Evolutionary conservation across 352 stramenopile genomes (phyloP).

Genomic region (Phytophthora pini): DNA sequence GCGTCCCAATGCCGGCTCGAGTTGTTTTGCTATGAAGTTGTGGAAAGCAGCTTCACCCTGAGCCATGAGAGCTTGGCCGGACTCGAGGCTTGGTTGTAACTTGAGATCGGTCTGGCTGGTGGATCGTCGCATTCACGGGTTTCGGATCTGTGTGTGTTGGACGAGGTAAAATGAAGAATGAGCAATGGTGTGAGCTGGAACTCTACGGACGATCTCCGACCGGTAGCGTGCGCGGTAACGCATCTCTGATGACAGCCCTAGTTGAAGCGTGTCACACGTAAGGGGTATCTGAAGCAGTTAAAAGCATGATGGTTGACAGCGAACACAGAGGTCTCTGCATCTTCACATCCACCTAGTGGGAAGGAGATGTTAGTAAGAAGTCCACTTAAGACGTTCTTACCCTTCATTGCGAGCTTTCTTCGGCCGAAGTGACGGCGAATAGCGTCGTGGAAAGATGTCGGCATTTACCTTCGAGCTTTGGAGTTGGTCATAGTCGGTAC

Average conservation of each 20-base stretch:
- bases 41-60: conserved; percentile 36
- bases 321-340: no score
- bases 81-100: conserved; percentile 14
- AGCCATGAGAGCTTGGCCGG: conserved; percentile 28
- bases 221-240: background rate
- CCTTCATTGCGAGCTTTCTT: no score
- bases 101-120: conserved; percentile 1
- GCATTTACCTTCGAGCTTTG: no score
- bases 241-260: background rate
- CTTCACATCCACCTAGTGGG: no score
- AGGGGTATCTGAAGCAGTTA: background rate
- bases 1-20: conserved; percentile 34
- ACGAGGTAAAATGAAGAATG: conserved; percentile 13
- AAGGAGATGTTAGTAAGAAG: no score
- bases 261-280: background rate
- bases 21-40: conserved; percentile 26
- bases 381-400: no score
- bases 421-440: no score
- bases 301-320: background rate
- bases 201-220: background rate
- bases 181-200: background rate
- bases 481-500: conserved; percentile 7
- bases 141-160: background rate
- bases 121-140: background rate
- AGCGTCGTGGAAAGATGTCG: no score